Evolutionary conservation across 78 protist species (phyloP).

Genomic region (Salpingoeca rosetta): DNA sequence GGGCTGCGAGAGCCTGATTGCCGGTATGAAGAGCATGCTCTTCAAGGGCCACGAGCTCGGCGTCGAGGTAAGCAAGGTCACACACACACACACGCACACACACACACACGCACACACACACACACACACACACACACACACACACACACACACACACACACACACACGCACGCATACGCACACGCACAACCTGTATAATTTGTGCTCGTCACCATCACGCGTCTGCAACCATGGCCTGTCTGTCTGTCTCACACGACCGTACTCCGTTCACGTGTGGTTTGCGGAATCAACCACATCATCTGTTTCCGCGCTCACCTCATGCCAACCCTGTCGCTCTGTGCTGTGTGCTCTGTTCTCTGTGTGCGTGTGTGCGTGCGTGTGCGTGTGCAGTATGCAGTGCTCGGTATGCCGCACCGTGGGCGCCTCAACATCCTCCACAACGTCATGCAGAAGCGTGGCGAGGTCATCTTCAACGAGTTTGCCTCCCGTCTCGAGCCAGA

Average conservation of each 20-base stretch:
- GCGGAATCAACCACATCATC: not conserved
- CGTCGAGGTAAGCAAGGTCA: not conserved
- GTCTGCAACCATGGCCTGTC: too few relatives aligned
- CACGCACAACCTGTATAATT: too few relatives aligned
- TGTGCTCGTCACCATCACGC: too few relatives aligned
- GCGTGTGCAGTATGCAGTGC: constrained; percentile 68
- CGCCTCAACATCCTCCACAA: constrained; percentile 81
- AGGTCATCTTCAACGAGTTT: constrained; percentile 80
- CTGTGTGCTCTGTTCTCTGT: too few relatives aligned
- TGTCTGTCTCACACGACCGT: not conserved
- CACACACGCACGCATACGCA: too few relatives aligned
- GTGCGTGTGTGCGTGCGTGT: not conserved
- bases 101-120: too few relatives aligned
- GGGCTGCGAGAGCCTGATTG: constrained; percentile 58
- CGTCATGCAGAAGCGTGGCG: constrained; percentile 74
- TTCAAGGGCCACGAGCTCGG: not conserved
- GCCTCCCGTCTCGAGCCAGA: constrained; percentile 29
- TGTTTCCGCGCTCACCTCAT: not conserved
- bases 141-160: too few relatives aligned
- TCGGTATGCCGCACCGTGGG: constrained; percentile 97
- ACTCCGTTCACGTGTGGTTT: not conserved
- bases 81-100: too few relatives aligned
- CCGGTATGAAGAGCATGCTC: constrained; percentile 9
- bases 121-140: too few relatives aligned
- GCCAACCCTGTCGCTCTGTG: not conserved